A percentile compares a stretch with the other conserved stretches of the same genome.
Evolutionary conservation across 2,329 filamentous ascomycete genomes (phyloP).

Genomic region (Hortaea sp.): DNA sequence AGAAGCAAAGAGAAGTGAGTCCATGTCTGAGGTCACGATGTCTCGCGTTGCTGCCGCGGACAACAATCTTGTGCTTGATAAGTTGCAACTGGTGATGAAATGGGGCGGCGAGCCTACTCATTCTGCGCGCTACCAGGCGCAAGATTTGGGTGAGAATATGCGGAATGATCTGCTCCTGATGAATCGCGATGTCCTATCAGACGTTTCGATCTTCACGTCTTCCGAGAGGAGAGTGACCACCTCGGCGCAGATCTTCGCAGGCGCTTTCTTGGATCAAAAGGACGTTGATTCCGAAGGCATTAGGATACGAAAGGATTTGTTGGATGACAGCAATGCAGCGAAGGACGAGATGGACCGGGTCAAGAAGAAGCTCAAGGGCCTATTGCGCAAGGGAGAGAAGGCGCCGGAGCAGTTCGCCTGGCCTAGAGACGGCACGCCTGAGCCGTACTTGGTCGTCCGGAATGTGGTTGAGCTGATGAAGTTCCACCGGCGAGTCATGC

Average conservation of each 20-base stretch:
- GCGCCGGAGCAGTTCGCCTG: constrained; percentile 96
- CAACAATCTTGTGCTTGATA: constrained; percentile 86
- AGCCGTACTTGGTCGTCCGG: constrained; percentile 85
- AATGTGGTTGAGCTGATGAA: constrained; percentile 95
- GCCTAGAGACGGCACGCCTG: constrained; percentile 83
- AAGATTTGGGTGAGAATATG: constrained; percentile 92
- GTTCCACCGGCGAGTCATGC: constrained; percentile 91
- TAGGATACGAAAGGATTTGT: constrained; percentile 79
- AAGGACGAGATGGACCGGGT: constrained; percentile 99
- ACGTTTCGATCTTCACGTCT: constrained; percentile 91
- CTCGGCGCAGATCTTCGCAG: constrained; percentile 92
- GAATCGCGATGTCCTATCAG: constrained; percentile 83
- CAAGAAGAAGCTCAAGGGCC: constrained; percentile 95
- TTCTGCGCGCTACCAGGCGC: constrained; percentile 88
- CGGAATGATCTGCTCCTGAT: constrained; percentile 86
- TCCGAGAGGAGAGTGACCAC: constrained; percentile 91
- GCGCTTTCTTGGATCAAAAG: constrained; percentile 77
- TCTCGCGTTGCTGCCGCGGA: constrained; percentile 90
- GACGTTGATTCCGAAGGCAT: constrained; percentile 80
- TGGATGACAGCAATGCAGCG: constrained; percentile 95
- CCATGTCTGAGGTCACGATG: constrained; percentile 79
- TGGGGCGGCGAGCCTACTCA: constrained; percentile 98
- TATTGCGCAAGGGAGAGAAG: constrained; percentile 84
- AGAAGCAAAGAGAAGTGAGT: constrained; percentile 55
- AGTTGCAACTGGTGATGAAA: constrained; percentile 94